These are phyloP conservation scores for Hirschfeldia incana DNA, from an alignment of 345 rosid species.

Conservation along the genomic window DNA sequence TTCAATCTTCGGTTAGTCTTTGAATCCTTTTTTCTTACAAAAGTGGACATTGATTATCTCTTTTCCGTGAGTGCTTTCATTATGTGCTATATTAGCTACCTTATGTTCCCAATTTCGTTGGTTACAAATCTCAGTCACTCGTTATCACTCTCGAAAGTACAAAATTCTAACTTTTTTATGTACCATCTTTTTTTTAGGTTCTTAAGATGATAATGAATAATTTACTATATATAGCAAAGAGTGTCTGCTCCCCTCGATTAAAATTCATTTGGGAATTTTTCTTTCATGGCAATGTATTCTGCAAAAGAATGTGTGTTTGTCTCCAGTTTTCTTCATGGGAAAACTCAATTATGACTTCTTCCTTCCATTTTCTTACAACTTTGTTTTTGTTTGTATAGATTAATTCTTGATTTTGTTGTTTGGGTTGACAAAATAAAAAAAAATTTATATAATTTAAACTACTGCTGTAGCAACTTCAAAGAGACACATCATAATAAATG, in stretches of 20 bases:
- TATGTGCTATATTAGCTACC: conserved; percentile 34
- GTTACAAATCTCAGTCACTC: conserved; percentile 37
- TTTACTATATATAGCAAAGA: conserved; percentile 31
- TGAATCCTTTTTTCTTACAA: background rate
- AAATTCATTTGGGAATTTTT: conserved; percentile 13
- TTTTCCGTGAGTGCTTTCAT: conserved; percentile 32
- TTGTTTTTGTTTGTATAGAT: background rate
- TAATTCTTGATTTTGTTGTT: background rate
- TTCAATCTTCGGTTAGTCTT: conserved; percentile 13
- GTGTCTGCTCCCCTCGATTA: conserved; percentile 27
- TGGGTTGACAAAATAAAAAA: background rate
- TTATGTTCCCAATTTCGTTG: conserved; percentile 28
- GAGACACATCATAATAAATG: background rate
- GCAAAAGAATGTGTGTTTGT: conserved; percentile 21
- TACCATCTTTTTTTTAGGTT: conserved; percentile 4
- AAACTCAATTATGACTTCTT: conserved; percentile 16
- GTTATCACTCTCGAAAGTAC: conserved; percentile 36
- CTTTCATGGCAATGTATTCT: conserved; percentile 24
- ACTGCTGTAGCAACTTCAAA: background rate
- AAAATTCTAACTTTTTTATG: conserved; percentile 4
- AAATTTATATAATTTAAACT: background rate
- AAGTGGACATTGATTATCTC: conserved; percentile 8
- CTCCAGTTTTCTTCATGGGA: conserved; percentile 19
- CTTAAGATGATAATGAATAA: conserved; percentile 31
- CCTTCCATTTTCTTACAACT: background rate